Evolutionary conservation across 495 filamentous ascomycete species (phyloP).

Genomic region (Aspergillus bertholletiae): DNA sequence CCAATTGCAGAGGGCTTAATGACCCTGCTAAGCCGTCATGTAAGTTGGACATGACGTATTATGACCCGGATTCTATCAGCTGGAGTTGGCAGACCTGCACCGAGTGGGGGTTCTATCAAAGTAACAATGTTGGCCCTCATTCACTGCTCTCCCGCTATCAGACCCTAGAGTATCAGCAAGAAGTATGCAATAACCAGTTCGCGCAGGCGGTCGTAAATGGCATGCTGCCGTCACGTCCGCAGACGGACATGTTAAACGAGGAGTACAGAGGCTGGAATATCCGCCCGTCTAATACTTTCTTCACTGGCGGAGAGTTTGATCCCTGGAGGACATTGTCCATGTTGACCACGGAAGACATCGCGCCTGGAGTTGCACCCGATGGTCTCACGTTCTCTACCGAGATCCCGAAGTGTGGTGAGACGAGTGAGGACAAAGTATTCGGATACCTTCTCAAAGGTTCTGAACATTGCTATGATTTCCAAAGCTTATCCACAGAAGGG

Average conservation of each 20-base stretch:
- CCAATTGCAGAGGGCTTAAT: constrained; percentile 40
- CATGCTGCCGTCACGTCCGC: constrained; percentile 40
- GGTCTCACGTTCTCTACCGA: constrained; percentile 31
- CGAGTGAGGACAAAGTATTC: constrained; percentile 38
- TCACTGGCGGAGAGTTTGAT: constrained; percentile 53
- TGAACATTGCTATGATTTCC: constrained; percentile 54
- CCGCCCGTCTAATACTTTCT: constrained; percentile 56
- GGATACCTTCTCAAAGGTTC: constrained; percentile 47
- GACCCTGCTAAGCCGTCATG: constrained; percentile 27
- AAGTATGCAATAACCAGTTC: constrained; percentile 51
- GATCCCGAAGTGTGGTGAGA: constrained; percentile 47
- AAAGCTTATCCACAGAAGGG: constrained; percentile 22
- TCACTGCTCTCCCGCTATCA: constrained; percentile 51
- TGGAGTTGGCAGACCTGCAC: constrained; percentile 64
- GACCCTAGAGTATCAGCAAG: constrained; percentile 46
- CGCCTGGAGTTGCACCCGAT: constrained; percentile 40
- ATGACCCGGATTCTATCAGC: constrained; percentile 37
- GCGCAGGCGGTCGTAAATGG: constrained; percentile 42
- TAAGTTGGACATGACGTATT: constrained; percentile 31
- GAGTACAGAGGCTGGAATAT: constrained; percentile 54
- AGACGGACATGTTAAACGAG: constrained; percentile 33
- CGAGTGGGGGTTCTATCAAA: constrained; percentile 56
- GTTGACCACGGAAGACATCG: constrained; percentile 40
- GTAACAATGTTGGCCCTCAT: constrained; percentile 46
- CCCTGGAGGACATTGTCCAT: constrained; percentile 55